These are phyloP conservation scores for Golubevia sp. DNA, from an alignment of 1,284 basidiomycete genomes.

Conservation along the genomic window DNA sequence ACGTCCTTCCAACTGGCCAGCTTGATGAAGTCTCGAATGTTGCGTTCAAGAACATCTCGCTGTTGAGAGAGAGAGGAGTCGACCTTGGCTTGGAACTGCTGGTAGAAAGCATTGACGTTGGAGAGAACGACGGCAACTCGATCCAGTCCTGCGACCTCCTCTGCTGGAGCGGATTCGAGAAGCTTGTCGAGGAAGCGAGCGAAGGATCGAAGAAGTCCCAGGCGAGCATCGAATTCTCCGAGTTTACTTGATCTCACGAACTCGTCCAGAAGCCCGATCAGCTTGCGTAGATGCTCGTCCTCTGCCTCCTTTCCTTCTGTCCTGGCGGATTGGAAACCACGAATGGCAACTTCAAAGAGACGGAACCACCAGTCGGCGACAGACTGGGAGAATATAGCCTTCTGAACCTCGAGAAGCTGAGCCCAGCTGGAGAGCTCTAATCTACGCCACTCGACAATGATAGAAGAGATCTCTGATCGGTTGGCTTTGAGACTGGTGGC, in stretches of 20 bases:
- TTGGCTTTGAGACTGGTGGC: slow-evolving; percentile 78
- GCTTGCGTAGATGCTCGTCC: slow-evolving; percentile 69
- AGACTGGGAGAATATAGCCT: slow-evolving; percentile 38
- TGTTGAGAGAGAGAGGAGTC: slow-evolving; percentile 68
- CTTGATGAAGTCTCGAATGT: slow-evolving; percentile 84
- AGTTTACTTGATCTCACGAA: slow-evolving; percentile 79
- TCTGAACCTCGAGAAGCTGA: slow-evolving; percentile 70
- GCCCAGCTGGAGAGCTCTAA: slow-evolving; percentile 89
- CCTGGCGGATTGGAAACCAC: slow-evolving; percentile 12
- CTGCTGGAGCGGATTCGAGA: slow-evolving; percentile 20
- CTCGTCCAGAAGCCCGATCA: slow-evolving; percentile 79
- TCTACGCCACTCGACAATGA: slow-evolving; percentile 88
- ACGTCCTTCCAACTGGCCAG: slow-evolving; percentile 98
- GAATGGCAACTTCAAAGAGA: slow-evolving; percentile 74
- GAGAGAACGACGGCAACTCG: slow-evolving; percentile 68
- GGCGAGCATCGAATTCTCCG: slow-evolving; percentile 78
- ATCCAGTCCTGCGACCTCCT: slow-evolving; percentile 23
- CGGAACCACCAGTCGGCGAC: slow-evolving; percentile 89
- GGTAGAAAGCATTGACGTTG: slow-evolving; percentile 73
- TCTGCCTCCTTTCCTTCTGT: slow-evolving; percentile 61
- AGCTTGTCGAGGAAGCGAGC: slow-evolving; percentile 54
- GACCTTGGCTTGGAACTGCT: slow-evolving; percentile 69
- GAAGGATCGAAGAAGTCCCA: slow-evolving; percentile 76
- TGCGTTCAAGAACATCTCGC: slow-evolving; percentile 74
- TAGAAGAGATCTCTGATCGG: slow-evolving; percentile 71